Conservation (phyloP, 1,284 basidiomycete species). For the Boletus smithii region DNA sequence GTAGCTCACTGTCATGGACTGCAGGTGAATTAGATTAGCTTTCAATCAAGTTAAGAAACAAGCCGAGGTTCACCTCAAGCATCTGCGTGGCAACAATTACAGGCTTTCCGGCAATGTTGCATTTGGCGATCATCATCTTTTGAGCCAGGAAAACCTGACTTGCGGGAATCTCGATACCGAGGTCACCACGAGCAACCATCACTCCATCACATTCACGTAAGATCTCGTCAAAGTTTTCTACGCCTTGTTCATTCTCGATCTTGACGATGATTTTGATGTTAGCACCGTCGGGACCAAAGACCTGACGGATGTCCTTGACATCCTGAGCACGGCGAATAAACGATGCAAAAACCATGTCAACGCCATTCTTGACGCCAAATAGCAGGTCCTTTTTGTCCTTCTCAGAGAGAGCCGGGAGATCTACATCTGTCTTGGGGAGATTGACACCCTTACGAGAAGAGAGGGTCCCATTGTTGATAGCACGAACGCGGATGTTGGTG, state of each 20-base stretch:
- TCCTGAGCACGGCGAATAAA: conserved; percentile 94
- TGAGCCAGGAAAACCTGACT: conserved; percentile 97
- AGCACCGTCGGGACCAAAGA: conserved; percentile 89
- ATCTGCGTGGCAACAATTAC: conserved; percentile 99
- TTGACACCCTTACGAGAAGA: conserved; percentile 99
- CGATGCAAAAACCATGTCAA: conserved; percentile 98
- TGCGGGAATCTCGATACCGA: conserved; percentile 97
- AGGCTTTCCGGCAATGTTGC: conserved; percentile 95
- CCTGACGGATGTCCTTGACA: conserved; percentile 86
- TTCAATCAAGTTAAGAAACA: not conserved
- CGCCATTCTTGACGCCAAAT: conserved; percentile 96
- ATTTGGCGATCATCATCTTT: conserved; percentile 99
- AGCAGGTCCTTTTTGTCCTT: conserved; percentile 96
- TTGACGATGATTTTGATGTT: conserved; percentile 98
- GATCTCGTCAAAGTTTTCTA: conserved; percentile 97
- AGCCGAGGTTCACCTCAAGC: conserved; percentile 74
- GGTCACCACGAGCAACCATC: conserved; percentile 97
- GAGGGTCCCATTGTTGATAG: conserved; percentile 90
- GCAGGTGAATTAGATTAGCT: conserved; percentile 16
- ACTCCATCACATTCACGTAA: conserved; percentile 91
- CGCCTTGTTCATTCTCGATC: conserved; percentile 98
- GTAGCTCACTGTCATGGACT: conserved; percentile 86
- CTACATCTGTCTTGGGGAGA: conserved; percentile 96
- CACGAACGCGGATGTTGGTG: conserved; percentile 78
- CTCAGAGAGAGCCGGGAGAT: conserved; percentile 95